Conservation (phyloP, 176 grass and related monocot genomes). For the Raddia guianensis region DNA sequence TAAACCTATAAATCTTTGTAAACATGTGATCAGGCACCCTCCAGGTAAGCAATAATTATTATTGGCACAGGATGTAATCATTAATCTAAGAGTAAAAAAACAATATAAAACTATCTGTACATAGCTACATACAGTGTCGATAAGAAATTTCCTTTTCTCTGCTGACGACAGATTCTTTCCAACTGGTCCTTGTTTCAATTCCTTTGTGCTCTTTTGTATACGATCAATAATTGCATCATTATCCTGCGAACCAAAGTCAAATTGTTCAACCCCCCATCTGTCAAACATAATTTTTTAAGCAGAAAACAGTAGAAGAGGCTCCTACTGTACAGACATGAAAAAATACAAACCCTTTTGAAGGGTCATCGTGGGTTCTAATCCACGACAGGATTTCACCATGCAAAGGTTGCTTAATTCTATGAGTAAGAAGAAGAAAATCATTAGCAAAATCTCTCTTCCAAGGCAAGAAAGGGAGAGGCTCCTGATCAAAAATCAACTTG, state of each 20-base stretch:
- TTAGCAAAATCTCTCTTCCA: too few relatives aligned
- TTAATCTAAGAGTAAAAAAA: neutral
- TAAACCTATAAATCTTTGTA: neutral
- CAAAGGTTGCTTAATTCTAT: too few relatives aligned
- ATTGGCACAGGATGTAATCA: neutral
- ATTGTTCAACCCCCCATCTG: neutral
- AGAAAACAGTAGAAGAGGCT: too few relatives aligned
- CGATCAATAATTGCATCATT: conserved; percentile 34
- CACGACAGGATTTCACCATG: too few relatives aligned
- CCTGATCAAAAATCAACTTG: too few relatives aligned
- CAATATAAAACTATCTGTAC: conserved; percentile 24
- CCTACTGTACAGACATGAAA: too few relatives aligned
- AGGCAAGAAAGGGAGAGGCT: too few relatives aligned
- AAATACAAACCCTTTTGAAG: too few relatives aligned
- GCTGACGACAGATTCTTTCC: conserved; percentile 60
- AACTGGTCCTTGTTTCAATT: conserved; percentile 40
- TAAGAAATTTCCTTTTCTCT: conserved; percentile 81
- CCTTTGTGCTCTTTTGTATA: conserved; percentile 47
- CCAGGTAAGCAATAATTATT: neutral
- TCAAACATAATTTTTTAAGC: neutral
- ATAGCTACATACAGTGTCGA: conserved; percentile 64
- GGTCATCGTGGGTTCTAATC: too few relatives aligned
- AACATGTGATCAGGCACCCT: neutral
- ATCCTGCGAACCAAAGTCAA: conserved; percentile 29
- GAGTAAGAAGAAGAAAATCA: too few relatives aligned